Conservation (phyloP, 768 basidiomycete species). For the Sporobolomyces pararoseus region DNA sequence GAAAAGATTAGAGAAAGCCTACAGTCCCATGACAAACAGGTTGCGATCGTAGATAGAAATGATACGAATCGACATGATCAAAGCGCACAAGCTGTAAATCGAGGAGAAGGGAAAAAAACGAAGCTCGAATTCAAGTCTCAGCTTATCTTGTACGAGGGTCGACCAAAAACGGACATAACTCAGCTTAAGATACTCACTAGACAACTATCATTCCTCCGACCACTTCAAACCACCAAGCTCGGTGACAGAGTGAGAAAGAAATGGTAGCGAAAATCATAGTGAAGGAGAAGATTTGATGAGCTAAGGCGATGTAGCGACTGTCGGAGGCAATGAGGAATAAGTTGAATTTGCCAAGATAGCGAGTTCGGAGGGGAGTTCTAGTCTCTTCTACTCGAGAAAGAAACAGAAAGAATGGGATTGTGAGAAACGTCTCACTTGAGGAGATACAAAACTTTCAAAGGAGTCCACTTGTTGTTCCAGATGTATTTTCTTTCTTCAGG, state of each 20-base stretch:
- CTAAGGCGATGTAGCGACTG: slow-evolving; percentile 1
- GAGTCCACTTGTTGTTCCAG: slow-evolving; percentile 7
- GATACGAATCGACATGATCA: background rate
- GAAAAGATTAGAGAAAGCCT: background rate
- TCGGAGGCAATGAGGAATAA: too few relatives aligned
- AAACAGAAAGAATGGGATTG: background rate
- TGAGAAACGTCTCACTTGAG: background rate
- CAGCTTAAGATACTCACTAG: background rate
- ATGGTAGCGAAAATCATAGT: background rate
- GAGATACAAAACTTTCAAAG: slow-evolving; percentile 3
- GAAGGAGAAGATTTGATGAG: background rate
- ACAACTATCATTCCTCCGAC: slow-evolving; percentile 1
- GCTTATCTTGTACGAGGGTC: background rate
- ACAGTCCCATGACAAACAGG: background rate
- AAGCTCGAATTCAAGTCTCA: background rate
- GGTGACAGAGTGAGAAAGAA: background rate
- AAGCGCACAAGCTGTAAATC: background rate
- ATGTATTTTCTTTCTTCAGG: slow-evolving; percentile 1
- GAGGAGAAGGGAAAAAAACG: too few relatives aligned
- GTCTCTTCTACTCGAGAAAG: background rate
- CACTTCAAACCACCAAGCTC: background rate
- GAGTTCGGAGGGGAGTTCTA: too few relatives aligned
- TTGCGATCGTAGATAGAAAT: background rate
- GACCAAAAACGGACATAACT: background rate
- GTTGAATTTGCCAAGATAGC: too few relatives aligned